Evolutionary conservation across 176 grass and related monocot species (phyloP).

Genomic region (Oryza glumipatula): DNA sequence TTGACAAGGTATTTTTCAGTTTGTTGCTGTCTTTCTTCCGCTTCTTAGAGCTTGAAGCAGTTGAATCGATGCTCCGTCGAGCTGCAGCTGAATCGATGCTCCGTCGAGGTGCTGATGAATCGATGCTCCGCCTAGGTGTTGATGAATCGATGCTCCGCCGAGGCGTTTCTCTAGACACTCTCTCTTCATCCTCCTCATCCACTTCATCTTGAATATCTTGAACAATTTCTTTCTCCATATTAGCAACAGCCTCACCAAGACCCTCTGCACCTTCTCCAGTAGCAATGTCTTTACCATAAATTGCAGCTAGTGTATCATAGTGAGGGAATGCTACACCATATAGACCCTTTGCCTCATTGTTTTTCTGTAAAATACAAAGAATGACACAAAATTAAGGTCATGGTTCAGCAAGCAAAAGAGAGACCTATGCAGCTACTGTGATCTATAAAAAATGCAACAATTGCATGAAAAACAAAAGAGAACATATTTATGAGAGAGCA

Average conservation of each 20-base stretch:
- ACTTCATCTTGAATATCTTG: not conserved
- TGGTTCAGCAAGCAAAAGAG: too few relatives aligned
- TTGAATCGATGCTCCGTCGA: not conserved
- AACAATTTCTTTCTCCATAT: not conserved
- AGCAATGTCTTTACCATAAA: not conserved
- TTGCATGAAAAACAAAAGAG: too few relatives aligned
- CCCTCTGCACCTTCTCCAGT: not conserved
- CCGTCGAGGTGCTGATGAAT: too few relatives aligned
- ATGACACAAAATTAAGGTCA: too few relatives aligned
- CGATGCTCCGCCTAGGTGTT: too few relatives aligned
- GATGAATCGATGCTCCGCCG: too few relatives aligned
- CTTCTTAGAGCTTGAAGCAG: not conserved
- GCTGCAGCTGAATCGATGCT: not conserved
- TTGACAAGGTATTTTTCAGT: too few relatives aligned
- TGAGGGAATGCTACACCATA: conserved; percentile 10
- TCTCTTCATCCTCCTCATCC: too few relatives aligned
- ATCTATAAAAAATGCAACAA: too few relatives aligned
- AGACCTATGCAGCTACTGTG: too few relatives aligned
- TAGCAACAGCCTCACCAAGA: not conserved
- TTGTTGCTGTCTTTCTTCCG: not conserved
- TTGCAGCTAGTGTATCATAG: not conserved
- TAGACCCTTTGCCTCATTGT: not conserved
- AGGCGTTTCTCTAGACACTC: not conserved
- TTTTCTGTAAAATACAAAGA: not conserved
- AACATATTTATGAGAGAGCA: too few relatives aligned